Conservation (phyloP, 1,284 basidiomycete species). For the Thecaphora thlaspeos region DNA sequence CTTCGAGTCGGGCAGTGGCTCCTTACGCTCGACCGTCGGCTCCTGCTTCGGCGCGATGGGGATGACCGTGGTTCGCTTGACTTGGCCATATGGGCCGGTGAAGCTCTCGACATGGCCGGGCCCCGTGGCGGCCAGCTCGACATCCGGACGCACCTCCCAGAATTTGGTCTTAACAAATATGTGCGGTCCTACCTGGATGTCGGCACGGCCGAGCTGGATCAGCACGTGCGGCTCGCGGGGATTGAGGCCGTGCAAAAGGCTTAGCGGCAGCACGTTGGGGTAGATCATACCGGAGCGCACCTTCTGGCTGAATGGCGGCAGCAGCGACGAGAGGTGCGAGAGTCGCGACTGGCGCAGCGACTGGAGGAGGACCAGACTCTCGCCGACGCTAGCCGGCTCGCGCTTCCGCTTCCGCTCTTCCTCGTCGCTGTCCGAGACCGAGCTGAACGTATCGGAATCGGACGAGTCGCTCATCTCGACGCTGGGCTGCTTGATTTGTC, state of each 20-base stretch:
- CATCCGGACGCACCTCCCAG: conserved; percentile 45
- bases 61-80: neutral
- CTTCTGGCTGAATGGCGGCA: conserved; percentile 49
- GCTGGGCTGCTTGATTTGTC: neutral
- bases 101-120: neutral
- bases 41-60: neutral
- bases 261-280: conserved; percentile 38
- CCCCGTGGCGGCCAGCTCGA: conserved; percentile 12
- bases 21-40: neutral
- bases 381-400: conserved; percentile 37
- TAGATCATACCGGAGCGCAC: conserved; percentile 40
- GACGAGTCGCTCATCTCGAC: conserved; percentile 1
- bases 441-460: conserved; percentile 20
- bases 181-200: conserved; percentile 49
- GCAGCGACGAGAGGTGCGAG: conserved; percentile 50
- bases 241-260: conserved; percentile 40
- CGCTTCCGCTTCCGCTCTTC: conserved; percentile 23
- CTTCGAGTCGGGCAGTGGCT: no score
- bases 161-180: conserved; percentile 49
- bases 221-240: conserved; percentile 43
- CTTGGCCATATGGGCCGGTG: neutral
- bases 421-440: conserved; percentile 31
- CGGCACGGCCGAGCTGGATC: conserved; percentile 44
- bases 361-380: conserved; percentile 46
- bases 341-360: conserved; percentile 54